Conservation (phyloP, 495 filamentous ascomycete species). For the Terfezia boudieri region DNA sequence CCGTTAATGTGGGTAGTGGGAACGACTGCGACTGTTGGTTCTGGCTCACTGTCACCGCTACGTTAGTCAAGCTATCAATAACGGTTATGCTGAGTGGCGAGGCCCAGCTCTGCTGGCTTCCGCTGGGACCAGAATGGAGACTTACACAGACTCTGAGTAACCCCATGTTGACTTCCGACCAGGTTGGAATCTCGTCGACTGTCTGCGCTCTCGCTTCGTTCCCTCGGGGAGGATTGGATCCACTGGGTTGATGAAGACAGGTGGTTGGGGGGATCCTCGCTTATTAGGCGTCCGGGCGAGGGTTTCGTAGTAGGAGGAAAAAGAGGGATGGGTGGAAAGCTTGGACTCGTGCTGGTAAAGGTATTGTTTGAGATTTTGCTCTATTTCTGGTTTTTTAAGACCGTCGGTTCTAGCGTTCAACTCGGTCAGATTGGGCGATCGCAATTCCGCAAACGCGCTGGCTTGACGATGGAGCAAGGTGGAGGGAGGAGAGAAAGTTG, state of each 20-base stretch:
- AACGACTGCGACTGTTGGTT: no score
- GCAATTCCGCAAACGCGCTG: conserved; percentile 4
- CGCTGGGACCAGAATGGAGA: neutral
- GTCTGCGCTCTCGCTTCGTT: conserved; percentile 16
- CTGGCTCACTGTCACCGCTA: no score
- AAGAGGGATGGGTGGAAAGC: conserved; percentile 37
- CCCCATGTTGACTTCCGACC: neutral
- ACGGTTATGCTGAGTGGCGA: neutral
- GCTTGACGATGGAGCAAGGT: neutral
- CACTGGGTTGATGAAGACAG: neutral
- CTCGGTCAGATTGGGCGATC: conserved; percentile 8
- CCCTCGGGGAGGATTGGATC: neutral
- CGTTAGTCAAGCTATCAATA: no score
- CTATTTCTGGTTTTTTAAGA: conserved; percentile 63
- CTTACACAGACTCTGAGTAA: neutral
- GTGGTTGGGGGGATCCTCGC: conserved; percentile 22
- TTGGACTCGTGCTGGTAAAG: conserved; percentile 40
- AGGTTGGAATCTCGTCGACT: conserved; percentile 7
- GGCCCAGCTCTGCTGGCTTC: neutral
- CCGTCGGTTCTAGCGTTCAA: conserved; percentile 36
- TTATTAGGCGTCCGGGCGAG: conserved; percentile 25
- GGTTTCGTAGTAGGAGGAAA: conserved; percentile 58
- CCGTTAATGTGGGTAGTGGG: no score
- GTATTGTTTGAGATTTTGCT: conserved; percentile 49
- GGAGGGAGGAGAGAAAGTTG: conserved; percentile 5